Base-by-base conservation (phyloP, 768 basidiomycete genomes). In the Lactarius tabidus region DNA sequence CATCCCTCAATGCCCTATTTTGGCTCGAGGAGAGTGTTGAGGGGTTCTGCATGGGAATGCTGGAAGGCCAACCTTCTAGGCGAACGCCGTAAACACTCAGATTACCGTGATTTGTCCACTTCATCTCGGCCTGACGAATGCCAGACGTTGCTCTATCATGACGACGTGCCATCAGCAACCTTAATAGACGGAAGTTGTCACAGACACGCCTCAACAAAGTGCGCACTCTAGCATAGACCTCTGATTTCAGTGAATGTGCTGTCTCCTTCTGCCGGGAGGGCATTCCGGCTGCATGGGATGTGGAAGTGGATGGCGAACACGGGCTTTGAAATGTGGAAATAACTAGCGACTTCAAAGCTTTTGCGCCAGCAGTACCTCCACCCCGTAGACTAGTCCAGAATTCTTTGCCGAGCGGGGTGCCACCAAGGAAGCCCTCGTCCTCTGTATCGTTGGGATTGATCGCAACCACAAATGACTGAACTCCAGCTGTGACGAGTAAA, bases 111-210 rank as follows among this genome's bases (percentile, higher is more conserved):
- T 86, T 87, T 10, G 85, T 84, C 88, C 88, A 89, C 72, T 85
- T 88, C 88, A 89, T 89, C 70, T 89, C 88, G 26, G 88, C 87
- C 60, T 79, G 84, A 14, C 84, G 84, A 23, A 84, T 74, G 9
- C 86, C 86, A 67, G 84, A 85, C 8, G 78, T 79, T 5, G 78
- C 71, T 72, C 87, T 88, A 64, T 15, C 29, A 55, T 64, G 38
- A 64, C 28, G 35, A 67, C 14, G 56, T 58, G 43, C 66, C 38
- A 35, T 67, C 41, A 52, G 51, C 51, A 35, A 68, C 43, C 33
- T 29, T 35, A 57, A 53, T 53, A 17, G 29, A 51, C 18, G 55
- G 28, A 57, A 55, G 8, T 58, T 53, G 17, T 43, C 38, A 39
- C 31, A 52, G 29, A 60, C 66, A 15, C 35, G 58, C 69, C 69